A percentile compares a stretch with the other conserved stretches of the same genome.
These are phyloP conservation scores for Trichophyton equinum DNA, from an alignment of 2,329 filamentous ascomycete species.

Conservation along the genomic window DNA sequence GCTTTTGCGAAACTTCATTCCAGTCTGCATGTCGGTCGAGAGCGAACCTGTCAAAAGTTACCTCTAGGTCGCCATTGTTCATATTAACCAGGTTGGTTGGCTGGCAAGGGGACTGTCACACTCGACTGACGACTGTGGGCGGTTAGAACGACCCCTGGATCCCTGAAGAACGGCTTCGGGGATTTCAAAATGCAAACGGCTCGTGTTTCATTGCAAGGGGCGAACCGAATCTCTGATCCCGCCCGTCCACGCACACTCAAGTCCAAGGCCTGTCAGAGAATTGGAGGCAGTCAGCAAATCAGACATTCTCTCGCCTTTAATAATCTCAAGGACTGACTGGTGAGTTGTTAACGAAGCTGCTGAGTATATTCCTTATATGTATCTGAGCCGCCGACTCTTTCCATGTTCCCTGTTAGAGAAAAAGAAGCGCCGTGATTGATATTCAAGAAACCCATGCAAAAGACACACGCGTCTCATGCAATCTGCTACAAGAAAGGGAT, in stretches of 20 bases:
- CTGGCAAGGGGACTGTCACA: not conserved
- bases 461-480: not conserved
- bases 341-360: too few species aligned
- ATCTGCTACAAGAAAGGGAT: not conserved
- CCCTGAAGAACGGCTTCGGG: not conserved
- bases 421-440: not conserved
- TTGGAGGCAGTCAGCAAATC: not conserved
- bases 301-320: not conserved
- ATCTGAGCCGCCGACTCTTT: not conserved
- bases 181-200: not conserved
- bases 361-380: not conserved
- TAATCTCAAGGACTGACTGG: too few species aligned
- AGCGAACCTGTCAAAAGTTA: not conserved
- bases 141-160: not conserved
- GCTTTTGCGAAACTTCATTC: not conserved
- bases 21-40: not conserved
- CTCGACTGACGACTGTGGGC: not conserved
- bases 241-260: not conserved
- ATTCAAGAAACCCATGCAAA: not conserved
- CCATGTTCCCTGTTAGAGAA: not conserved
- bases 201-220: constrained; percentile 3
- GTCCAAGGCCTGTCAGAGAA: not conserved
- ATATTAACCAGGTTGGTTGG: too few species aligned
- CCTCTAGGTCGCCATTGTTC: not conserved
- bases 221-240: not conserved